These are phyloP conservation scores for Trichosporon inkin DNA, from an alignment of 1,284 basidiomycete species.

Conservation along the genomic window DNA sequence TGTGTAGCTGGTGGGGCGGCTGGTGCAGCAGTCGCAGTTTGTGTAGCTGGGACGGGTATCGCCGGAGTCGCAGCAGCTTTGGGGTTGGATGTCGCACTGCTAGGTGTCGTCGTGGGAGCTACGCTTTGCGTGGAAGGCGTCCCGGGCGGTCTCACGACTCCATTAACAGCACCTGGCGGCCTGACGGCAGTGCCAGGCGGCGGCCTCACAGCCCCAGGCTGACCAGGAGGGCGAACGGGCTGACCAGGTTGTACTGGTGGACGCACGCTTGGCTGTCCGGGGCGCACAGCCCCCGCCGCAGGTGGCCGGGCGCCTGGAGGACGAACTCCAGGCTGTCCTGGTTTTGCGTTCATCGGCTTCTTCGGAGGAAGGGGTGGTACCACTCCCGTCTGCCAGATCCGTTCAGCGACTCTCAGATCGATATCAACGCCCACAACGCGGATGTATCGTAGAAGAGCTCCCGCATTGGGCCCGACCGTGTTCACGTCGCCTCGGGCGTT, in stretches of 20 bases:
- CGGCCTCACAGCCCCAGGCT: conserved; percentile 1
- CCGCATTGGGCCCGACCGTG: conserved; percentile 43
- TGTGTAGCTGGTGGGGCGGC: not conserved
- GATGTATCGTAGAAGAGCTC: conserved; percentile 43
- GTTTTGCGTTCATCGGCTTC: conserved; percentile 9
- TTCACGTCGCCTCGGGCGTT: conserved; percentile 46
- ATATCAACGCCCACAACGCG: conserved; percentile 44
- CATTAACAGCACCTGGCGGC: not conserved
- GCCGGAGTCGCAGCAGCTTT: not conserved
- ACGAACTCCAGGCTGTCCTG: not conserved
- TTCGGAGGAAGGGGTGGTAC: conserved; percentile 31
- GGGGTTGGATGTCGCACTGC: not conserved
- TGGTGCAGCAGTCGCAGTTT: not conserved
- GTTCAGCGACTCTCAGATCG: conserved; percentile 40
- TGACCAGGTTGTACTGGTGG: not conserved
- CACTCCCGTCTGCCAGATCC: conserved; percentile 45
- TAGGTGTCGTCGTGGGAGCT: not conserved
- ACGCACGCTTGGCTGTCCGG: conserved; percentile 7
- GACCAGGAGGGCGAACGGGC: not conserved
- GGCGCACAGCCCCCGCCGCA: not conserved
- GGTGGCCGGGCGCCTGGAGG: conserved; percentile 1
- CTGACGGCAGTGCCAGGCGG: conserved; percentile 5
- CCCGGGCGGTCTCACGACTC: conserved; percentile 8
- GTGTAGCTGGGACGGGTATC: not conserved
- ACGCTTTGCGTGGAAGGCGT: no score